phyloP scores from a whole-genome alignment of 164 flowering plant genomes.

The Tinospora cordifolia region DNA sequence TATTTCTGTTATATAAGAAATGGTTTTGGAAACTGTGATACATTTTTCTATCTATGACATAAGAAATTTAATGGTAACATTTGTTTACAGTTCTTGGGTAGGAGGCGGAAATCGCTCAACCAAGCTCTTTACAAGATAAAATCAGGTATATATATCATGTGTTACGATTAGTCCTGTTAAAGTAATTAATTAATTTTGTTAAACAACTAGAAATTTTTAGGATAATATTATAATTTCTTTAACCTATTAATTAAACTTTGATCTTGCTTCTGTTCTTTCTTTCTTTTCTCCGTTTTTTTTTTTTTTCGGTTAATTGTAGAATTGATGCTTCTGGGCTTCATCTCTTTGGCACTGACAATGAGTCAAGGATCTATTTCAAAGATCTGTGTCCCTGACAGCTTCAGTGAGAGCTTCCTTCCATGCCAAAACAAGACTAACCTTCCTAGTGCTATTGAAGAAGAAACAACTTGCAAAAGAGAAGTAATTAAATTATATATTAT shows the following conservation, averaged over 20 bases:
- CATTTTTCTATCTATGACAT: background rate
- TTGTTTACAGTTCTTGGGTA: constrained; percentile 32
- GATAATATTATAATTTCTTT: background rate
- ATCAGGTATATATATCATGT: constrained; percentile 34
- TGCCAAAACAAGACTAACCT: constrained; percentile 22
- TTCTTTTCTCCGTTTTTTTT: no score
- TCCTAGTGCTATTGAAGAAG: no score
- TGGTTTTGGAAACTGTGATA: constrained; percentile 32
- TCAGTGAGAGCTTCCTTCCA: constrained; percentile 39
- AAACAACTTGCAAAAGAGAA: no score
- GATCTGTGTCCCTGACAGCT: no score
- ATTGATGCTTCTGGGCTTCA: constrained; percentile 59
- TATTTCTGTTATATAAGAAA: no score
- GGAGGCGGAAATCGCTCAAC: constrained; percentile 36
- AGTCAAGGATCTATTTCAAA: no score
- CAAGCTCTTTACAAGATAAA: constrained; percentile 48
- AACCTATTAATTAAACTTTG: background rate
- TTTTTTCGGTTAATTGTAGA: constrained; percentile 43
- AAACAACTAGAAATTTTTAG: background rate
- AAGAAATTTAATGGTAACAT: background rate
- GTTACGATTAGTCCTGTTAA: background rate
- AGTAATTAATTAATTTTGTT: no score
- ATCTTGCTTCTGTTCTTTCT: background rate
- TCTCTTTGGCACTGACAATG: no score
- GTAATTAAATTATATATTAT: no score